Conservation (phyloP, 176 grass and related monocot genomes). For the Oryza coarctata region DNA sequence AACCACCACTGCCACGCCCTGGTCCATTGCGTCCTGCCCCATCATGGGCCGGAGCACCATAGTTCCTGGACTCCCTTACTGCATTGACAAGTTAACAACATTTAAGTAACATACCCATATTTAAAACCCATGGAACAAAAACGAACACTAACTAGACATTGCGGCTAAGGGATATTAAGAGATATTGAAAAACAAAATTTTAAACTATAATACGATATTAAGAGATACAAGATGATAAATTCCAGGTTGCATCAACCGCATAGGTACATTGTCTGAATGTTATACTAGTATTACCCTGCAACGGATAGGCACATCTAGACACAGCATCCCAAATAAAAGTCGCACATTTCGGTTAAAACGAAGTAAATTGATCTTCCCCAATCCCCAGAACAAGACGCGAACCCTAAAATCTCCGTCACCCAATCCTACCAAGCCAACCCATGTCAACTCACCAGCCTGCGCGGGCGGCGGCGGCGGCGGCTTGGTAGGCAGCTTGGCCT, state of each 20-base stretch:
- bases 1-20: conserved; percentile 54
- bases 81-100: conserved; percentile 1
- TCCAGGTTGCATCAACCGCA: neutral
- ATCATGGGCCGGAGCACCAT: conserved; percentile 44
- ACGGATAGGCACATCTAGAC: neutral
- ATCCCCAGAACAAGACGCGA: neutral
- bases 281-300: neutral
- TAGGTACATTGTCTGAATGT: neutral
- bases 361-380: neutral
- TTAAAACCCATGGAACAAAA: neutral
- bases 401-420: neutral
- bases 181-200: neutral
- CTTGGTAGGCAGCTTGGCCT: conserved; percentile 57
- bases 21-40: conserved; percentile 42
- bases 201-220: neutral
- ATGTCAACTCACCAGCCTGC: conserved; percentile 57
- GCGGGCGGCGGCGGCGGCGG: conserved; percentile 66
- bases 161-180: neutral
- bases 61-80: conserved; percentile 66
- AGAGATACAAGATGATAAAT: neutral
- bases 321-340: neutral
- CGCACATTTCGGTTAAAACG: neutral
- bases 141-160: neutral
- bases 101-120: neutral
- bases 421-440: neutral